Evolutionary conservation across 371 early-diverging fungal genomes (phyloP).

Genomic region (Apophysomyces variabilis): DNA sequence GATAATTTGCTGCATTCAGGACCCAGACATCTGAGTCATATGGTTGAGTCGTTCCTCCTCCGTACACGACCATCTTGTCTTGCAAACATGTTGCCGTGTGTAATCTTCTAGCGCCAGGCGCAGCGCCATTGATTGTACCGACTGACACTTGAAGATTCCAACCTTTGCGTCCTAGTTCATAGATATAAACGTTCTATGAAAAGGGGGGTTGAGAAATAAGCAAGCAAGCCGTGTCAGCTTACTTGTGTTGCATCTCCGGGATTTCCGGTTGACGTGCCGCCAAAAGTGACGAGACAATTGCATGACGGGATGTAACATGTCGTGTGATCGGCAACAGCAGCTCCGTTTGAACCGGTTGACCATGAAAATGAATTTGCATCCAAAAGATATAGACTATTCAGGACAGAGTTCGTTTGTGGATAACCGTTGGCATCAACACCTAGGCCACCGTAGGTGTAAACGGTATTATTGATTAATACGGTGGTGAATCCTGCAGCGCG

Average conservation of each 20-base stretch:
- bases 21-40: conserved; percentile 52
- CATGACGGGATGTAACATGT: conserved; percentile 47
- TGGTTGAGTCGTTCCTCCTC: conserved; percentile 49
- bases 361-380: conserved; percentile 47
- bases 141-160: conserved; percentile 46
- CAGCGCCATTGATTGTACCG: conserved; percentile 18
- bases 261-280: conserved; percentile 51
- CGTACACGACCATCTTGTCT: conserved; percentile 48
- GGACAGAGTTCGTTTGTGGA: conserved; percentile 32
- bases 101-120: conserved; percentile 46
- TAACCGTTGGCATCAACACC: conserved; percentile 41
- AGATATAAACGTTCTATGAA: conserved; percentile 34
- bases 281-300: conserved; percentile 52
- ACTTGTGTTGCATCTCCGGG: conserved; percentile 41
- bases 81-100: conserved; percentile 51
- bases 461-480: conserved; percentile 38
- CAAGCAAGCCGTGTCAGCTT: conserved; percentile 10
- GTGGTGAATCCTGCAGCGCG: conserved; percentile 34
- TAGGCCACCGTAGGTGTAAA: conserved; percentile 51
- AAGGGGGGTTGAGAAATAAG: not conserved
- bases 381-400: conserved; percentile 40
- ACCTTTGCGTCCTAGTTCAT: conserved; percentile 29
- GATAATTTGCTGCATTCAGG: conserved; percentile 43
- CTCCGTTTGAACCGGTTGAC: conserved; percentile 45
- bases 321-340: conserved; percentile 46